Evolutionary conservation across 2,329 filamentous ascomycete genomes (phyloP).

Genomic region (Aspergillus arachidicola): DNA sequence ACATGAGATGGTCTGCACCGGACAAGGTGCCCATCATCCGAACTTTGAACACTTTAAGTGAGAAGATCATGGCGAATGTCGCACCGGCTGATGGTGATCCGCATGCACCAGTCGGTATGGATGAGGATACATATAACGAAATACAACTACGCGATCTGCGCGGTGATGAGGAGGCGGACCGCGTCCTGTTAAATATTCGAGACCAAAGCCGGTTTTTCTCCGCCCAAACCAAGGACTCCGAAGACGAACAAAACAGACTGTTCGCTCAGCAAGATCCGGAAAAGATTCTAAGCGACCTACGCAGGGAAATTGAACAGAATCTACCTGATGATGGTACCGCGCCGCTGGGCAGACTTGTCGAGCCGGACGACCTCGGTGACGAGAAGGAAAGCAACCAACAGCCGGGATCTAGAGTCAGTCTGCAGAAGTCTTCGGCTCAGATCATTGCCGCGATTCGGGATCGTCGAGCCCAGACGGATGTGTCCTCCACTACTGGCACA

Average conservation of each 20-base stretch:
- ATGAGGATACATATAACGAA: constrained; percentile 73
- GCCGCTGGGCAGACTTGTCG: constrained; percentile 64
- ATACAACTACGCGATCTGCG: constrained; percentile 79
- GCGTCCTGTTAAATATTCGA: constrained; percentile 82
- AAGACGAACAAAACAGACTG: constrained; percentile 52
- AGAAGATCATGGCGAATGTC: constrained; percentile 90
- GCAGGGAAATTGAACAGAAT: constrained; percentile 57
- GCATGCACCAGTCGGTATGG: constrained; percentile 65
- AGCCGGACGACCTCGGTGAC: constrained; percentile 59
- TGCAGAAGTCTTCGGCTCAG: constrained; percentile 59
- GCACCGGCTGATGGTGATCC: constrained; percentile 74
- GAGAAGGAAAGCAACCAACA: constrained; percentile 55
- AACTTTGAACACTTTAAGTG: constrained; percentile 85
- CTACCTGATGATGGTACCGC: constrained; percentile 62
- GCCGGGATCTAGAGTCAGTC: constrained; percentile 70
- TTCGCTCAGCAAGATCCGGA: constrained; percentile 72
- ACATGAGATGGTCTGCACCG: constrained; percentile 76
- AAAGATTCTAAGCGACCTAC: constrained; percentile 67
- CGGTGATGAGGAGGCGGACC: constrained; percentile 71
- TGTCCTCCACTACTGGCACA: constrained; percentile 39
- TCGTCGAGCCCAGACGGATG: constrained; percentile 52
- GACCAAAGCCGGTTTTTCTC: constrained; percentile 85
- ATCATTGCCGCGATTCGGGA: constrained; percentile 62
- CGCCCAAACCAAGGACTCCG: constrained; percentile 50
- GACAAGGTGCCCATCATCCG: constrained; percentile 86